Conservation (phyloP, 352 stramenopile genomes). For the Globisporangium parvum region DNA sequence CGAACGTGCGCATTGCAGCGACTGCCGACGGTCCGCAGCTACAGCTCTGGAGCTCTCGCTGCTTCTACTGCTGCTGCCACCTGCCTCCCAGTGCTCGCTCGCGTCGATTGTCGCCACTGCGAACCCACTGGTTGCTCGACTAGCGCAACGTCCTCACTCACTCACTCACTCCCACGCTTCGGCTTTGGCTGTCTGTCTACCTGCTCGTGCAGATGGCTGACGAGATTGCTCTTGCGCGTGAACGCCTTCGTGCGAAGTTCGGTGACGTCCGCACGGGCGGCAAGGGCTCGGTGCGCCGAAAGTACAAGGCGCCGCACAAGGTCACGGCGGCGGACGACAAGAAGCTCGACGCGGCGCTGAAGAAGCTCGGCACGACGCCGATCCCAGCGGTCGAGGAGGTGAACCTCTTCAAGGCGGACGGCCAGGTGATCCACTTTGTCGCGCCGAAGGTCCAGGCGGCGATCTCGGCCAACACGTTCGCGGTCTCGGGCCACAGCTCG, state of each 20-base stretch:
- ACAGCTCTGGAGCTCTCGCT: background rate
- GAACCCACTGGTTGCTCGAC: too few species aligned
- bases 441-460: constrained; percentile 97
- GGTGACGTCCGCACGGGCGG: constrained; percentile 91
- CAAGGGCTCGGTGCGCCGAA: constrained; percentile 94
- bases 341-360: constrained; percentile 95
- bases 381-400: constrained; percentile 99
- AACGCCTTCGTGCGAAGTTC: constrained; percentile 83
- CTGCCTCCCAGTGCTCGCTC: background rate
- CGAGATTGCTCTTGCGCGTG: constrained; percentile 85
- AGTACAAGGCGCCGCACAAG: constrained; percentile 94
- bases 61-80: background rate
- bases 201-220: constrained; percentile 54
- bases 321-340: constrained; percentile 94
- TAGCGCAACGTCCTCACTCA: background rate
- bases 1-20: background rate
- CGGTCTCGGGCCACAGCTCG: constrained; percentile 92
- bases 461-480: constrained; percentile 98
- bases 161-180: too few species aligned
- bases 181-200: too few species aligned
- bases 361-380: constrained; percentile 97
- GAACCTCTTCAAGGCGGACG: constrained; percentile 99
- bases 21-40: background rate
- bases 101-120: too few species aligned
- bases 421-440: constrained; percentile 98